These are phyloP conservation scores for Lactarius psammicola DNA, from an alignment of 768 basidiomycete genomes.

Conservation along the genomic window DNA sequence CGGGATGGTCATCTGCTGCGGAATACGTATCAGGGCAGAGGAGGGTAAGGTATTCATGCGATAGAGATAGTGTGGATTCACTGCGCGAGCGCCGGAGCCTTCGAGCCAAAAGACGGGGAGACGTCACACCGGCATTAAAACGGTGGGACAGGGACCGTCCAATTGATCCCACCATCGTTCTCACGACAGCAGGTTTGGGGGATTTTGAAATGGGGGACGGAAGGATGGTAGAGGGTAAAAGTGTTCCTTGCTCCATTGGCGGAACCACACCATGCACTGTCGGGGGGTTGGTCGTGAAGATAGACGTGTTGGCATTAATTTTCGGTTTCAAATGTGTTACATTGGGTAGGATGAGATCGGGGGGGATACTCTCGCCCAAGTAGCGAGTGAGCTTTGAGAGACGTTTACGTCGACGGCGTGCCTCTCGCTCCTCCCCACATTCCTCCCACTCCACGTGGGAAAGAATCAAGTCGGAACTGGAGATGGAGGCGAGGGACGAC, in stretches of 20 bases:
- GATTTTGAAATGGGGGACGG: background rate
- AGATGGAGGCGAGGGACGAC: constrained; percentile 12
- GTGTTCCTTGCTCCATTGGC: background rate
- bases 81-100: background rate
- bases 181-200: background rate
- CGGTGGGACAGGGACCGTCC: background rate
- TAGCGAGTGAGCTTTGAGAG: constrained; percentile 25
- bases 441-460: constrained; percentile 11
- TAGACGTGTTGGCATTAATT: background rate
- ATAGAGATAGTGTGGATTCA: background rate
- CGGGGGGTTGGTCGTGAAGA: background rate
- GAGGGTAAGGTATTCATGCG: background rate
- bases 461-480: constrained; percentile 1
- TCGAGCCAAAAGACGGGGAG: background rate
- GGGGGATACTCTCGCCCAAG: constrained; percentile 23
- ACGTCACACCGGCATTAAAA: background rate
- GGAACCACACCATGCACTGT: background rate
- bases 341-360: constrained; percentile 14
- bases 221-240: background rate
- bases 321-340: background rate
- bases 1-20: background rate
- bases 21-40: background rate
- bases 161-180: constrained; percentile 2
- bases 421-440: constrained; percentile 13
- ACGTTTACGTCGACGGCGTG: constrained; percentile 20